Evolutionary conservation across 2,329 filamentous ascomycete genomes (phyloP), one percentile per base, ranked within the genome.

Genomic region (Clarireedia paspali): DNA sequence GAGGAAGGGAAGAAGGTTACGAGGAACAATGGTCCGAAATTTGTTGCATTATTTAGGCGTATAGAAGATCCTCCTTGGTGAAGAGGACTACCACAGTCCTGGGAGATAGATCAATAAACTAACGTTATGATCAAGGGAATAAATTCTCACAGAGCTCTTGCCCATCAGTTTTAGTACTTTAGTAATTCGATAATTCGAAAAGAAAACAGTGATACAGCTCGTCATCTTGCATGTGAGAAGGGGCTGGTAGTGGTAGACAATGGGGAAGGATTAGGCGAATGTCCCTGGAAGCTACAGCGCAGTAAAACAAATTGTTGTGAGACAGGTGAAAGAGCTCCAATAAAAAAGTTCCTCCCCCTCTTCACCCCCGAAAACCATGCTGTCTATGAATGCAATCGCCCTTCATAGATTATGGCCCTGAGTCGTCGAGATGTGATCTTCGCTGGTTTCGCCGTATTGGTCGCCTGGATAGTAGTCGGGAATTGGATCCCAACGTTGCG

Each of bases 1-100:
- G 94, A 99, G 71, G 95, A 99, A 75, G 90, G 91, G 36, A 96
- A 96, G 77, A 99, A 99, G 75, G 94, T 99, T 14, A 83, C 85
- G 64, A 82, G 94, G 68, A 96, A 97, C 73, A 83, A 88, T 44
- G 94, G 94, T 0, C 82, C 84, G 68, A 99, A 97, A 73, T 95
- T 88, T 73, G 87, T 97, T 48, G 92, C 91, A 42, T 82, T 95
- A 50, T 99, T 94, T 70, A 81, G 87, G 67, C 83, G 94, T 60
- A 73, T 86, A 60, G 84, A 88, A 67, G 66, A 70, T 60, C 68
- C 67, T 50, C 62, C 66, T 80, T 88, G 87, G 53, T 47, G 27
- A 36, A 14, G 34, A 20, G 23, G 7, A 24, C 6, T 14, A n/a
- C 15, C 4, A 17, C 12, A 9, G 23, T 24, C 24, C 14, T 4